Conservation (phyloP, 2,329 filamentous ascomycete genomes). For the Penicillium aurantiogriseum region DNA sequence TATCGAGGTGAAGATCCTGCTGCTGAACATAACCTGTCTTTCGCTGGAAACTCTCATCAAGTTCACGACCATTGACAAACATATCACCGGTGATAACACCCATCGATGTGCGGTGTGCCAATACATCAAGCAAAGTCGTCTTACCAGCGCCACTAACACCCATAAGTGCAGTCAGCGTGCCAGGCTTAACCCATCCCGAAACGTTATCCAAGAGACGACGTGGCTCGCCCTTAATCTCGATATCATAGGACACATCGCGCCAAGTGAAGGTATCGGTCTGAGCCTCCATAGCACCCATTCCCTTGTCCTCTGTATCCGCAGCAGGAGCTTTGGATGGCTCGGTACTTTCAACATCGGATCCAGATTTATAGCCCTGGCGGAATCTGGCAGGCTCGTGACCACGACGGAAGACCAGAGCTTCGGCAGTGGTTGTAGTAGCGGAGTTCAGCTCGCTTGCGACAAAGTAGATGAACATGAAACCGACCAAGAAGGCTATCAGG, state of each 20-base stretch:
- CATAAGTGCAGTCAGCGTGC: conserved; percentile 85
- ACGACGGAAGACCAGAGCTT: conserved; percentile 71
- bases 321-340: not conserved
- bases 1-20: conserved; percentile 81
- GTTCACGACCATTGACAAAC: conserved; percentile 68
- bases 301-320: not conserved
- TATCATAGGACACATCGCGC: conserved; percentile 75
- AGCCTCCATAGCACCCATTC: conserved; percentile 46
- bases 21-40: conserved; percentile 65
- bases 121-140: conserved; percentile 80
- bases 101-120: conserved; percentile 80
- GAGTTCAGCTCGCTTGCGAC: conserved; percentile 44
- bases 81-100: conserved; percentile 85
- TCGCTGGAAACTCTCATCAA: conserved; percentile 52
- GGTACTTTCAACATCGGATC: conserved; percentile 50
- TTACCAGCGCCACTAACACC: conserved; percentile 87
- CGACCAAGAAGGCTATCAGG: conserved; percentile 60
- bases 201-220: conserved; percentile 78
- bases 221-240: conserved; percentile 70
- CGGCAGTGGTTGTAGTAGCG: conserved; percentile 70
- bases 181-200: conserved; percentile 89
- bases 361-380: conserved; percentile 3
- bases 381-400: conserved; percentile 37
- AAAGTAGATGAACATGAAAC: conserved; percentile 63
- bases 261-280: conserved; percentile 78